Conservation (phyloP, 2,329 filamentous ascomycete genomes). For the Dothidotthia symphoricarpi region DNA sequence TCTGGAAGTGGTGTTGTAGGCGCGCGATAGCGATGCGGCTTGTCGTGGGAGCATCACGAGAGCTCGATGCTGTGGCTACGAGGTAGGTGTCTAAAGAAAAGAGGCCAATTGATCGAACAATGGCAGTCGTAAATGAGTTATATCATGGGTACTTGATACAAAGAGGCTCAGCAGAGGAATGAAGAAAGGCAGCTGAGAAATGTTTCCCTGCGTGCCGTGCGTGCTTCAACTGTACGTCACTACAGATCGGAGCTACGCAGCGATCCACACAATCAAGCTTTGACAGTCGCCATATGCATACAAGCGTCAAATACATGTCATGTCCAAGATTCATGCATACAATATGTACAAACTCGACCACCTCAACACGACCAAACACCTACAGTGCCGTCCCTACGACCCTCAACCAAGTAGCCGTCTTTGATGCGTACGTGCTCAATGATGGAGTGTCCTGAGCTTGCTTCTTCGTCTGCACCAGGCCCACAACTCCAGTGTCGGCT, state of each 20-base stretch:
- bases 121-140: neutral
- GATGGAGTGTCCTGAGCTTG: slow-evolving; percentile 53
- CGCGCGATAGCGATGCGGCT: slow-evolving; percentile 30
- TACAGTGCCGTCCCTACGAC: slow-evolving; percentile 80
- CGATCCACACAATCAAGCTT: no score
- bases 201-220: neutral
- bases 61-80: slow-evolving; percentile 7
- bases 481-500: slow-evolving; percentile 96
- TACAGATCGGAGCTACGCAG: no score
- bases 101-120: slow-evolving; percentile 8
- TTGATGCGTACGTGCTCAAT: slow-evolving; percentile 87
- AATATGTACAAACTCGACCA: slow-evolving; percentile 13
- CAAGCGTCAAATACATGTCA: slow-evolving; percentile 8
- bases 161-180: neutral
- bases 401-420: slow-evolving; percentile 92
- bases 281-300: no score
- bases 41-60: slow-evolving; percentile 35
- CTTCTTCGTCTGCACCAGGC: slow-evolving; percentile 69
- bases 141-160: neutral
- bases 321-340: slow-evolving; percentile 11
- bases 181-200: neutral
- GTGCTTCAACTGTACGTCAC: neutral
- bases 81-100: neutral
- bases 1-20: slow-evolving; percentile 19
- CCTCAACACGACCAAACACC: slow-evolving; percentile 69